phyloP scores from a whole-genome alignment of 2,329 filamentous ascomycete species.

The Exophiala aquamarina region DNA sequence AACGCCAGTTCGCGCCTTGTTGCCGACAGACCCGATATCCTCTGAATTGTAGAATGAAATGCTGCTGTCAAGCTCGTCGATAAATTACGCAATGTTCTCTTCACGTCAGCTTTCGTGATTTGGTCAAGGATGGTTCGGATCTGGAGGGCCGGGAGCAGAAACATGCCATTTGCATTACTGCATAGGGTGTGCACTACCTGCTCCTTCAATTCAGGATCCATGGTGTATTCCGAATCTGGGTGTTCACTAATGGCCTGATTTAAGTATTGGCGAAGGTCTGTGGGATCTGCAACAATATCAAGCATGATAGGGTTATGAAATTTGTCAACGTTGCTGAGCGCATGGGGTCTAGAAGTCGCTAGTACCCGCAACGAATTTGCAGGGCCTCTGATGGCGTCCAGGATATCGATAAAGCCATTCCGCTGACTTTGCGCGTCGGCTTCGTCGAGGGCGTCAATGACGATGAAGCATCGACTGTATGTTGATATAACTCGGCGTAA shows the following conservation, averaged over 20 bases:
- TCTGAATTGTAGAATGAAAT: slow-evolving; percentile 31
- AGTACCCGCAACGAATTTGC: slow-evolving; percentile 19
- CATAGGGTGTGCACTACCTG: slow-evolving; percentile 29
- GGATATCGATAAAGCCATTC: slow-evolving; percentile 21
- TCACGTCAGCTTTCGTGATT: slow-evolving; percentile 32
- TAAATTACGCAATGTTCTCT: slow-evolving; percentile 27
- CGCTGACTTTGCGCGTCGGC: slow-evolving; percentile 24
- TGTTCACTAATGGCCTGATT: slow-evolving; percentile 25
- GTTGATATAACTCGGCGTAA: slow-evolving; percentile 22
- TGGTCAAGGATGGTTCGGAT: slow-evolving; percentile 31
- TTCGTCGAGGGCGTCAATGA: slow-evolving; percentile 33
- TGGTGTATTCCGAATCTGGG: slow-evolving; percentile 22
- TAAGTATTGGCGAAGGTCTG: slow-evolving; percentile 29
- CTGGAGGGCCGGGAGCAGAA: slow-evolving; percentile 34
- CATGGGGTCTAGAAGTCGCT: slow-evolving; percentile 27
- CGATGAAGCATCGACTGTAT: slow-evolving; percentile 24
- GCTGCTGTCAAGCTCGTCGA: slow-evolving; percentile 30
- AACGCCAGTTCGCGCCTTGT: slow-evolving; percentile 30
- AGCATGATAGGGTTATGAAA: slow-evolving; percentile 19
- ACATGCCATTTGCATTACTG: slow-evolving; percentile 31
- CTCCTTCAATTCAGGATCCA: slow-evolving; percentile 29
- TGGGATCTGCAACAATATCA: slow-evolving; percentile 19
- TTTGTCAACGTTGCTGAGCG: slow-evolving; percentile 8
- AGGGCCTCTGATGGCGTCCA: slow-evolving; percentile 20
- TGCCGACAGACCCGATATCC: slow-evolving; percentile 28